Evolutionary conservation across 2,329 filamentous ascomycete species (phyloP).

Genomic region (Trichoderma citrinoviride): DNA sequence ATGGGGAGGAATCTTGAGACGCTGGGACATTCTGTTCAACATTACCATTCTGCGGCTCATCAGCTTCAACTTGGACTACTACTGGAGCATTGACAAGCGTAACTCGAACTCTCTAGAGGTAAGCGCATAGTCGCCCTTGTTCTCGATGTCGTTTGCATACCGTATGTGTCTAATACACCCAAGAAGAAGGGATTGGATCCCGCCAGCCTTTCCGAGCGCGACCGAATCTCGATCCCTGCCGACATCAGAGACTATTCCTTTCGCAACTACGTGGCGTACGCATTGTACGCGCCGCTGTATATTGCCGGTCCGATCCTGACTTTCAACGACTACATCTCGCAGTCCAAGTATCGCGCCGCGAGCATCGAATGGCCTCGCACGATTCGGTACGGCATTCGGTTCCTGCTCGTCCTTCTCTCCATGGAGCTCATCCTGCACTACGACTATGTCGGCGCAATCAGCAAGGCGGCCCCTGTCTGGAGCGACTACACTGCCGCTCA

Average conservation of each 20-base stretch:
- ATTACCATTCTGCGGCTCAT: conserved; percentile 88
- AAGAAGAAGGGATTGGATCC: conserved; percentile 99
- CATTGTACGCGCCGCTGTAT: conserved; percentile 89
- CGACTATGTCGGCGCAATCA: conserved; percentile 91
- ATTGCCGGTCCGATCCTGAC: conserved; percentile 90
- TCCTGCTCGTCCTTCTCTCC: conserved; percentile 72
- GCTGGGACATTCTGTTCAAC: conserved; percentile 98
- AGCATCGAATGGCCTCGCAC: conserved; percentile 71
- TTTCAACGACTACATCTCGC: conserved; percentile 96
- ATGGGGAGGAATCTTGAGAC: conserved; percentile 76
- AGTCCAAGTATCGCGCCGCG: conserved; percentile 69
- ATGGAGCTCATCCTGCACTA: conserved; percentile 94
- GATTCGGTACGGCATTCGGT: conserved; percentile 77
- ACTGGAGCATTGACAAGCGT: conserved; percentile 76
- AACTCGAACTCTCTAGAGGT: conserved; percentile 76
- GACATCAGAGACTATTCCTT: conserved; percentile 69
- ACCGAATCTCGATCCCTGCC: conserved; percentile 77
- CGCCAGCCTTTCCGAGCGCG: conserved; percentile 79
- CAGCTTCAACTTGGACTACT: conserved; percentile 96
- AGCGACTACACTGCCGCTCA: conserved; percentile 79
- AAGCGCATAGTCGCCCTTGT: conserved; percentile 36
- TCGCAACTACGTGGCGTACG: conserved; percentile 85
- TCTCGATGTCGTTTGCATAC: neutral
- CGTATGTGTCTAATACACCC: conserved; percentile 56
- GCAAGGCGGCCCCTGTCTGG: conserved; percentile 78